Evolutionary conservation across 345 rosid species (phyloP).

Genomic region (Triadica sebifera): DNA sequence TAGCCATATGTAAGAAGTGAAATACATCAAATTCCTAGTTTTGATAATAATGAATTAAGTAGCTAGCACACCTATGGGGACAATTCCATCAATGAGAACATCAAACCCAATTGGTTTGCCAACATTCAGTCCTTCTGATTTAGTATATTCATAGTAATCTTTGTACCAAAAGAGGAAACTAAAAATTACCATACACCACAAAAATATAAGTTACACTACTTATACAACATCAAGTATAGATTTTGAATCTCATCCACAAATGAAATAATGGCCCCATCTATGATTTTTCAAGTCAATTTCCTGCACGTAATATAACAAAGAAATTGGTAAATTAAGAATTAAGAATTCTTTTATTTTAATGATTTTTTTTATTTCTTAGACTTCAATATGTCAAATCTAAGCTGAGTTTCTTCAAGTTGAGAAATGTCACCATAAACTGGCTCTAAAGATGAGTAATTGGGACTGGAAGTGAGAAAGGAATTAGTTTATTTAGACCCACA

Average conservation of each 20-base stretch:
- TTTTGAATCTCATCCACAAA: constrained; percentile 80
- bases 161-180: constrained; percentile 56
- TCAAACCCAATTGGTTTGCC: constrained; percentile 81
- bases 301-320: too few species aligned
- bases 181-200: neutral
- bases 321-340: too few species aligned
- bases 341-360: too few species aligned
- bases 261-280: constrained; percentile 92
- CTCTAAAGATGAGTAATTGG: too few species aligned
- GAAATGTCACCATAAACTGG: too few species aligned
- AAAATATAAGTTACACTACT: neutral
- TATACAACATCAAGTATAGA: neutral
- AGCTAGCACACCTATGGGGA: constrained; percentile 66
- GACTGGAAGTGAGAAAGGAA: too few species aligned
- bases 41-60: neutral
- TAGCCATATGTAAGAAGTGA: neutral
- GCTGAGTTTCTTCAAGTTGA: too few species aligned
- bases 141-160: constrained; percentile 72
- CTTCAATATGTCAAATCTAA: too few species aligned
- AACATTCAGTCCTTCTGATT: constrained; percentile 65
- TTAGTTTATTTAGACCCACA: too few species aligned
- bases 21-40: neutral
- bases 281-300: constrained; percentile 85
- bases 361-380: too few species aligned
- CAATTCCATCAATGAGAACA: constrained; percentile 82